These are phyloP conservation scores for Silene uniflora DNA, from an alignment of 148 eudicot genomes.

Conservation along the genomic window DNA sequence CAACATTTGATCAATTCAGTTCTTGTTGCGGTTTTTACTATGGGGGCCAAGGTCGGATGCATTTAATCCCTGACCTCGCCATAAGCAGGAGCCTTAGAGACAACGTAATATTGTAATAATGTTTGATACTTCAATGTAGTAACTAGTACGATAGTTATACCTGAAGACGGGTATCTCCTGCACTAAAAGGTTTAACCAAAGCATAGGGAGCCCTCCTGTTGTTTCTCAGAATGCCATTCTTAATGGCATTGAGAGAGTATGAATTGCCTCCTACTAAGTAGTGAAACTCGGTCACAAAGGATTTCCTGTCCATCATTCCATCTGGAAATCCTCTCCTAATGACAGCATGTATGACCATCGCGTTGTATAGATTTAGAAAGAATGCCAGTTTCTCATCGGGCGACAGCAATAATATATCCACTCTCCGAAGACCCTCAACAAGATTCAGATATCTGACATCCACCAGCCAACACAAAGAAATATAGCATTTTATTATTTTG, in stretches of 20 bases:
- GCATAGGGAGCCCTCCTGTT: slow-evolving; percentile 85
- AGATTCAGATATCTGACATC: slow-evolving; percentile 63
- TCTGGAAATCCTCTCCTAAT: slow-evolving; percentile 79
- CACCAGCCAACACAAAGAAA: slow-evolving; percentile 10
- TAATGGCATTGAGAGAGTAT: slow-evolving; percentile 64
- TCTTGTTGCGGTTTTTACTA: not conserved
- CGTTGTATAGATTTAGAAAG: slow-evolving; percentile 79
- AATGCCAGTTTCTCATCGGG: slow-evolving; percentile 71
- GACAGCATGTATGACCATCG: slow-evolving; percentile 85
- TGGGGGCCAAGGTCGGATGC: too few species aligned
- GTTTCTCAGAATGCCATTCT: slow-evolving; percentile 77
- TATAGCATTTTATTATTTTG: not conserved
- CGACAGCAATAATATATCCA: slow-evolving; percentile 49
- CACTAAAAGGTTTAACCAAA: slow-evolving; percentile 57
- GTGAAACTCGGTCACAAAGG: slow-evolving; percentile 66
- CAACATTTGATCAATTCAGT: not conserved
- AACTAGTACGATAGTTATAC: slow-evolving; percentile 28
- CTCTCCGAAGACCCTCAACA: slow-evolving; percentile 73
- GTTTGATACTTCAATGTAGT: not conserved
- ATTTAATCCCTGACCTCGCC: too few species aligned
- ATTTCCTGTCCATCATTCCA: slow-evolving; percentile 66
- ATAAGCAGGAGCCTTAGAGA: not conserved
- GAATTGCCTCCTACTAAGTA: slow-evolving; percentile 76
- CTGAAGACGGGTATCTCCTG: slow-evolving; percentile 74
- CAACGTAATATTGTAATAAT: too few species aligned